Conservation (phyloP, 2,329 filamentous ascomycete genomes). For the Alternaria triticina region DNA sequence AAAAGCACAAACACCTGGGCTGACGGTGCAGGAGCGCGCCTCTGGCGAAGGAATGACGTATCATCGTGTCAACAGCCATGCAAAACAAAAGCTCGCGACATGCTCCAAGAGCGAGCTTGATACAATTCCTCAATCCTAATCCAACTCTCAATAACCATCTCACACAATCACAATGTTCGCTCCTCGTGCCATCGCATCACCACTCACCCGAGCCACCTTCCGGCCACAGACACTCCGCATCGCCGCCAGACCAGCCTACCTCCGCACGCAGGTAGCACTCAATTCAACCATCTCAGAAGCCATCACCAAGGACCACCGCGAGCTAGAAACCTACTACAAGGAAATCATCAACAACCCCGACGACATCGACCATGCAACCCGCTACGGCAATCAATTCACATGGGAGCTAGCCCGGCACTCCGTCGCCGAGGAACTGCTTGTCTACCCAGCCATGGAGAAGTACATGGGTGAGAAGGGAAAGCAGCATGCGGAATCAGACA, state of each 20-base stretch:
- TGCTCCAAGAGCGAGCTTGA: not conserved
- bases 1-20: not conserved
- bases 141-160: not conserved
- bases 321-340: conserved; percentile 53
- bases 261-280: conserved; percentile 1
- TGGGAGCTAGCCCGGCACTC: conserved; percentile 62
- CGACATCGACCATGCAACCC: conserved; percentile 52
- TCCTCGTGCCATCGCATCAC: conserved; percentile 8
- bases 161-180: conserved; percentile 7
- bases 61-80: not conserved
- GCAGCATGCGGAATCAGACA: conserved; percentile 41
- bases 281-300: conserved; percentile 15
- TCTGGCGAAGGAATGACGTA: conserved; percentile 5
- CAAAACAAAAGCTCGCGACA: not conserved
- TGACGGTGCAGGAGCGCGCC: not conserved
- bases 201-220: conserved; percentile 10
- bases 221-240: conserved; percentile 9
- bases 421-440: conserved; percentile 57
- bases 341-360: conserved; percentile 47
- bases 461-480: conserved; percentile 41
- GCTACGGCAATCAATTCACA: conserved; percentile 59
- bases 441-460: conserved; percentile 48
- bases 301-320: conserved; percentile 52
- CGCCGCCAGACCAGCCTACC: conserved; percentile 1
- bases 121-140: not conserved